A percentile compares a stretch with the other conserved stretches of the same genome.
phyloP scores from a whole-genome alignment of 331 rosid genomes.

The Ulmus americana region DNA sequence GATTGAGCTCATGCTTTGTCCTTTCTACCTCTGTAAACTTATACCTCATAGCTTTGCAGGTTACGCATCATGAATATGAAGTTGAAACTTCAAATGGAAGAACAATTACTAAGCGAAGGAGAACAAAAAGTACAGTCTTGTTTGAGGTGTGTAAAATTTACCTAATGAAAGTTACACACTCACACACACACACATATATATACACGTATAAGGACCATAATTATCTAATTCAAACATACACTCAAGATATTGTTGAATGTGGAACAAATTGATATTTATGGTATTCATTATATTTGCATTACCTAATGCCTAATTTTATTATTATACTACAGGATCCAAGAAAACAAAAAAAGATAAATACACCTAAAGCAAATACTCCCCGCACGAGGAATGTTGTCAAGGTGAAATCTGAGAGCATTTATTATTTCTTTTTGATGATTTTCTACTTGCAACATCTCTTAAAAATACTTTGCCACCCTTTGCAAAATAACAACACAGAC shows the following conservation, averaged over 20 bases:
- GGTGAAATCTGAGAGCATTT: constrained; percentile 39
- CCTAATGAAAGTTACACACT: constrained; percentile 15
- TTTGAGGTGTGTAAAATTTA: constrained; percentile 58
- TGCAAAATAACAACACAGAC: neutral
- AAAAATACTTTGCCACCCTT: constrained; percentile 7
- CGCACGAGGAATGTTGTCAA: constrained; percentile 41
- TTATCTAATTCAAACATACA: neutral
- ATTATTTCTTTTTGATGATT: neutral
- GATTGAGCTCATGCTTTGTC: constrained; percentile 20
- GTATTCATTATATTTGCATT: constrained; percentile 13
- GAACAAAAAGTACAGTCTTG: constrained; percentile 87
- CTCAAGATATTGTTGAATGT: too few species aligned
- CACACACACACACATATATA: neutral
- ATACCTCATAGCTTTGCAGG: constrained; percentile 43
- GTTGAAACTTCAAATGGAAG: constrained; percentile 93
- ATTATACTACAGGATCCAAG: constrained; percentile 57
- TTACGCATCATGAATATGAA: constrained; percentile 86
- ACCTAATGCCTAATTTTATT: constrained; percentile 23
- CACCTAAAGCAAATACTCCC: constrained; percentile 65
- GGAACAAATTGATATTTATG: neutral
- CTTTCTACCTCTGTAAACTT: constrained; percentile 15
- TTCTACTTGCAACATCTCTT: neutral
- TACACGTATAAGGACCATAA: neutral
- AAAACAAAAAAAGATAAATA: constrained; percentile 45
- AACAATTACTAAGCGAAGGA: constrained; percentile 76